phyloP scores from a whole-genome alignment of 2,329 filamentous ascomycete species.

The Neoascochyta sp. region DNA sequence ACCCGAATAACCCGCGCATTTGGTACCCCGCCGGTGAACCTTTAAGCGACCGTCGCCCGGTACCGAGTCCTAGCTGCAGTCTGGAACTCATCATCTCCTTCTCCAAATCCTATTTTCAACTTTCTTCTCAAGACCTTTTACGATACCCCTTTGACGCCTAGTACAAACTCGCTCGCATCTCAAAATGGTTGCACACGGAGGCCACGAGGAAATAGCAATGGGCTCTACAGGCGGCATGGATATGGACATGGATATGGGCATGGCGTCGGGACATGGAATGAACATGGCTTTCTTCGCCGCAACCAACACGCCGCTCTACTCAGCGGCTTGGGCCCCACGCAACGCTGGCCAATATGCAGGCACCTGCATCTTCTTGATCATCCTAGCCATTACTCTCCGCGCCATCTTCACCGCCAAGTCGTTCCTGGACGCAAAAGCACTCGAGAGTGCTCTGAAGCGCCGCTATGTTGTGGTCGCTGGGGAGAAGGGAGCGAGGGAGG shows the following conservation, averaged over 20 bases:
- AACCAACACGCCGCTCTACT: slow-evolving; percentile 62
- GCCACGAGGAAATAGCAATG: slow-evolving; percentile 27
- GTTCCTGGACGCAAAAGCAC: slow-evolving; percentile 62
- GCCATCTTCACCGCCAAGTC: slow-evolving; percentile 67
- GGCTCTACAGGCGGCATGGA: slow-evolving; percentile 10
- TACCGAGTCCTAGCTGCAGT: slow-evolving; percentile 18
- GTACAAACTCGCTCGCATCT: slow-evolving; percentile 1
- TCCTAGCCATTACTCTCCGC: slow-evolving; percentile 68
- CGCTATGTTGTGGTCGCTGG: slow-evolving; percentile 74
- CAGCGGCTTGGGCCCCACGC: slow-evolving; percentile 68
- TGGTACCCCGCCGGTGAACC: slow-evolving; percentile 6
- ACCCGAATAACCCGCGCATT: slow-evolving; percentile 3
- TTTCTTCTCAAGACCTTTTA: not conserved
- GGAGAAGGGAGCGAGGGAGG: slow-evolving; percentile 56
- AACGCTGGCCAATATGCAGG: slow-evolving; percentile 72
- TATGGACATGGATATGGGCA: slow-evolving; percentile 19
- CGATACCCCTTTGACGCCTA: too few species aligned
- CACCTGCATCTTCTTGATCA: slow-evolving; percentile 86
- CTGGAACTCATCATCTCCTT: slow-evolving; percentile 27
- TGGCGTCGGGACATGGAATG: slow-evolving; percentile 41
- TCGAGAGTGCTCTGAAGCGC: slow-evolving; percentile 66
- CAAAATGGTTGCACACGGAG: slow-evolving; percentile 29
- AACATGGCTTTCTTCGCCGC: slow-evolving; percentile 62
- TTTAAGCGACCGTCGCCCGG: slow-evolving; percentile 18
- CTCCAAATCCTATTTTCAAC: slow-evolving; percentile 1